A percentile compares a stretch with the other conserved stretches of the same genome.
These are phyloP conservation scores for Lepidopterella palustris DNA, from an alignment of 495 filamentous ascomycete genomes.

Conservation along the genomic window DNA sequence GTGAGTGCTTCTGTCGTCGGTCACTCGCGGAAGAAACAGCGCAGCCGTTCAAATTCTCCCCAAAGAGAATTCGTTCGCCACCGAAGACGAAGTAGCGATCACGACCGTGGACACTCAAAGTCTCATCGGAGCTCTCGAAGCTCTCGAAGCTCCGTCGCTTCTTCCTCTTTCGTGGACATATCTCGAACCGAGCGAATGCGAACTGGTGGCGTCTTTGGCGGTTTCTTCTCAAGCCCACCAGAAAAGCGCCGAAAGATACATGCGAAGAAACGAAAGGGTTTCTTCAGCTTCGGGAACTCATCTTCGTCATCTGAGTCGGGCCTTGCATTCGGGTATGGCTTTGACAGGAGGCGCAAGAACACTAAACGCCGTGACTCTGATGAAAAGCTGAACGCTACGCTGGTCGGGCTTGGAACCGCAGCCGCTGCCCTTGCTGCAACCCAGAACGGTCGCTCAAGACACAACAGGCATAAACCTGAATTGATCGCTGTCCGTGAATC, in stretches of 20 bases:
- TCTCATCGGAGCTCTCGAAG: conserved; percentile 15
- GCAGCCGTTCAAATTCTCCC: conserved; percentile 26
- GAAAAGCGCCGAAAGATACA: conserved; percentile 37
- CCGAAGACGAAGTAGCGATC: conserved; percentile 23
- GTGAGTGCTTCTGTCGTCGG: conserved; percentile 27
- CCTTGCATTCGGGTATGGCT: conserved; percentile 41
- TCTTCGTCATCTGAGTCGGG: conserved; percentile 53
- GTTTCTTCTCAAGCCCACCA: conserved; percentile 44
- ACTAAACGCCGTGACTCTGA: conserved; percentile 28
- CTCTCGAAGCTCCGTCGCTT: conserved; percentile 21
- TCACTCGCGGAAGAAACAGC: conserved; percentile 16
- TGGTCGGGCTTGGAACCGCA: conserved; percentile 52
- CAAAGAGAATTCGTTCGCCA: conserved; percentile 17
- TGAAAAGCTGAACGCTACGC: conserved; percentile 48
- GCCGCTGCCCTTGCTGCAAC: conserved; percentile 50
- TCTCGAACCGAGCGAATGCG: conserved; percentile 12
- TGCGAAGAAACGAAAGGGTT: conserved; percentile 46
- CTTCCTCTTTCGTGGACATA: conserved; percentile 23
- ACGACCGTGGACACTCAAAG: conserved; percentile 18
- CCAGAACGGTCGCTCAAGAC: conserved; percentile 38
- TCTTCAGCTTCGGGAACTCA: conserved; percentile 58
- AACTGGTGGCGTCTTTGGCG: conserved; percentile 29
- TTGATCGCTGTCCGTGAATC: conserved; percentile 41
- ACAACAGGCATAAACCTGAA: conserved; percentile 29
- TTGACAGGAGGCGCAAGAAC: conserved; percentile 26